Conservation (phyloP, 2,329 filamentous ascomycete genomes). For the Sarocladiaceae sp. region DNA sequence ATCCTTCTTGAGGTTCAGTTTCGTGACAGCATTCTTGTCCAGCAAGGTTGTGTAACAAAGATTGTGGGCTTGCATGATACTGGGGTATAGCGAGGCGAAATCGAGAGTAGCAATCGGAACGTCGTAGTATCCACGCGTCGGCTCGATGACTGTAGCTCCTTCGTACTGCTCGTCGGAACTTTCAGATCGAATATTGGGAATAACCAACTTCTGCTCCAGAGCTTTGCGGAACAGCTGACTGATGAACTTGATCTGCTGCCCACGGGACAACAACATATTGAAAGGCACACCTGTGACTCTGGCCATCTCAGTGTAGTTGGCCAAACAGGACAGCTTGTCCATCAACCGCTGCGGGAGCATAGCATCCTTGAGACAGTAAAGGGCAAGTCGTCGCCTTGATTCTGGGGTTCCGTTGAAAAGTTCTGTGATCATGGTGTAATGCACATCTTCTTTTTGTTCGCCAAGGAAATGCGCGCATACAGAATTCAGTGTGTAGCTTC, state of each 20-base stretch:
- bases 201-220: slow-evolving; percentile 84
- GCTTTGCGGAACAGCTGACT: slow-evolving; percentile 96
- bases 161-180: slow-evolving; percentile 83
- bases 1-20: slow-evolving; percentile 71
- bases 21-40: slow-evolving; percentile 64
- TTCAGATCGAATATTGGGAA: slow-evolving; percentile 75
- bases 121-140: slow-evolving; percentile 86
- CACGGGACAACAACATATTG: slow-evolving; percentile 84
- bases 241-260: slow-evolving; percentile 96
- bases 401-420: slow-evolving; percentile 94
- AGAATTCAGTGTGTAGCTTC: slow-evolving; percentile 96
- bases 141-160: slow-evolving; percentile 96
- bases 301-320: slow-evolving; percentile 99
- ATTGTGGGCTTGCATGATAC: slow-evolving; percentile 98
- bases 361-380: slow-evolving; percentile 97
- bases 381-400: slow-evolving; percentile 78
- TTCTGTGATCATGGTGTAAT: slow-evolving; percentile 98
- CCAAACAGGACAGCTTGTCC: slow-evolving; percentile 96
- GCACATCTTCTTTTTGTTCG: slow-evolving; percentile 97
- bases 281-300: slow-evolving; percentile 98
- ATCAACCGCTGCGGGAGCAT: slow-evolving; percentile 90
- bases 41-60: slow-evolving; percentile 94
- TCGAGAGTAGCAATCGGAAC: slow-evolving; percentile 94
- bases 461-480: slow-evolving; percentile 91
- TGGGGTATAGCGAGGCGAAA: slow-evolving; percentile 97